Base-by-base conservation (phyloP, 1,284 basidiomycete species). In the Ceratobasidium theobromae region DNA sequence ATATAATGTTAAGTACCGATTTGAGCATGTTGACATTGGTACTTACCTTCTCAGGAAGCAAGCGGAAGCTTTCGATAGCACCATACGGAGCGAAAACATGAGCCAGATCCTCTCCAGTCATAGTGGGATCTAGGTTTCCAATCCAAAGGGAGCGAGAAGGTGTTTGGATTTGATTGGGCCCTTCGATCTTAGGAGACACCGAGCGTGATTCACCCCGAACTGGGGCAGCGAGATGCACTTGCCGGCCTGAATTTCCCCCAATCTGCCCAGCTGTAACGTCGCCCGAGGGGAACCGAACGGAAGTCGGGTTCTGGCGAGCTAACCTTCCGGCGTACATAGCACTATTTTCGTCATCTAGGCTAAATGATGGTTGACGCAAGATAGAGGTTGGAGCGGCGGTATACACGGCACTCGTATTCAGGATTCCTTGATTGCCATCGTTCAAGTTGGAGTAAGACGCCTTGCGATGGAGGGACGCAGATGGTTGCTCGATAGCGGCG, bases 111-210 rank as follows among this genome's bases (percentile, higher is more conserved):
- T 96, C 93, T 72, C 92, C 94, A 0, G 94, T 94, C 55, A 95
- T 92, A 55, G 88, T 89, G 69, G 90, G 90, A 76, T 98, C 94
- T 51, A 99, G 82, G 75, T 98, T 97, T 52, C 96, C 96, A 73
- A 99, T 96, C 95, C 96, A 99, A 46, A 99, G 81, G 46, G 93
- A 95, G 58, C 96, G 86, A 12, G 94, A 96, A 23, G 97, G 96
- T 49, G 93, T 90, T 77, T 97, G 93, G 55, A 88, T 83, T 74
- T 91, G 90, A 32, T 69, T 70, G 3, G 84, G 82, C 5, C 77
- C 80, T 75, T 91, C 89, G 35, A 86, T 81, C 75, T 92, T 92
- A 32, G 89, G 90, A 8, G 90, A 92, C 52, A 88, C 78, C 21
- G 89, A 85, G 51, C 89, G 84, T 23, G 62, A 68, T 14, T 60